These are phyloP conservation scores for Mycena sp. DNA, from an alignment of 1,284 basidiomycete species.

Conservation along the genomic window DNA sequence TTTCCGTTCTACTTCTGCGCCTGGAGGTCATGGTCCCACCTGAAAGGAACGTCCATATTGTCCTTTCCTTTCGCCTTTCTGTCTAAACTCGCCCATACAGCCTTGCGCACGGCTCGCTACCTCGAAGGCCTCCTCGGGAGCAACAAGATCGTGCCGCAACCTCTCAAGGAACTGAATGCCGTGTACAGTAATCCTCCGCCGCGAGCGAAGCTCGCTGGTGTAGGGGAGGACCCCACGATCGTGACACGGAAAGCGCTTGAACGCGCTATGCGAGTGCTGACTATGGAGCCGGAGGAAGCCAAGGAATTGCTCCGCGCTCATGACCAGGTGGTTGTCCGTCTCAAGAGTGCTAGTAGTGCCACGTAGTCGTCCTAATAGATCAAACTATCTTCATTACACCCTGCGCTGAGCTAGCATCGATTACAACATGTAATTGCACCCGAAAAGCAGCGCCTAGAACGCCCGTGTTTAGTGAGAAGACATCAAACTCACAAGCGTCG, in stretches of 20 bases:
- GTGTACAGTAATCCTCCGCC: constrained; percentile 54
- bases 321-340: constrained; percentile 55
- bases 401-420: too few relatives aligned
- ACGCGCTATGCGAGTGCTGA: constrained; percentile 56
- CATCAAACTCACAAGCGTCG: too few relatives aligned
- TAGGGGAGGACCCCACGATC: constrained; percentile 33
- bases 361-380: too few relatives aligned
- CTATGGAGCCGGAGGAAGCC: constrained; percentile 54
- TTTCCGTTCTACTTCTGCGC: constrained; percentile 85
- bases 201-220: too few relatives aligned
- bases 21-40: constrained; percentile 86
- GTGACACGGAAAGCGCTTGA: constrained; percentile 65
- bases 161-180: constrained; percentile 62
- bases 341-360: too few relatives aligned
- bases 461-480: too few relatives aligned
- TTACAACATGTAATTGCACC: too few relatives aligned
- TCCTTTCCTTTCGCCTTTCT: not conserved
- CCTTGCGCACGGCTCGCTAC: constrained; percentile 78
- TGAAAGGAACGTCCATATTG: constrained; percentile 59
- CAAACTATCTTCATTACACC: too few relatives aligned
- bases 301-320: constrained; percentile 70
- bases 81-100: constrained; percentile 46
- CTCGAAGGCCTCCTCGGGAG: constrained; percentile 65
- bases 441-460: too few relatives aligned
- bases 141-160: constrained; percentile 63